phyloP scores from a whole-genome alignment of 1,139 yeast species.

The Yamadazyma oceani region DNA sequence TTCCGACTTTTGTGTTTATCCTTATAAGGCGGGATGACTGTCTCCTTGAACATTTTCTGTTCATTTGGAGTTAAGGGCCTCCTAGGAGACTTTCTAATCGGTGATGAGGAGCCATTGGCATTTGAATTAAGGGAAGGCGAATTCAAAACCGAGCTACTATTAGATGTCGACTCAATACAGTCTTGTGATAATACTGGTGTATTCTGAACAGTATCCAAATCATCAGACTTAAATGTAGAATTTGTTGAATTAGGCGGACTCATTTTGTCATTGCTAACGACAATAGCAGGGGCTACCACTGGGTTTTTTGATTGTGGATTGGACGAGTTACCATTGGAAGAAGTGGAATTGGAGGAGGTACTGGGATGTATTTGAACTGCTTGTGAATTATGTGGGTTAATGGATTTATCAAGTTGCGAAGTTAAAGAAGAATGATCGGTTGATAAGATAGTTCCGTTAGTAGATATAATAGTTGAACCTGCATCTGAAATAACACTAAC shows the following conservation, averaged over 20 bases:
- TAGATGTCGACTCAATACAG: slow-evolving; percentile 1
- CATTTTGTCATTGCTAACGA: slow-evolving; percentile 15
- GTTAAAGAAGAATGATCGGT: slow-evolving; percentile 34
- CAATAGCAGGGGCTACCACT: slow-evolving; percentile 22
- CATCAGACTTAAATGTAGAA: slow-evolving; percentile 21
- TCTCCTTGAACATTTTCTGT: slow-evolving; percentile 26
- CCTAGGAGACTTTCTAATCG: slow-evolving; percentile 19
- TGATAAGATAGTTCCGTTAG: slow-evolving; percentile 31
- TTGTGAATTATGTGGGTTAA: neutral
- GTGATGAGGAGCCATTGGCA: slow-evolving; percentile 4
- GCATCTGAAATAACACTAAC: slow-evolving; percentile 28
- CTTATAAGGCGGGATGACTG: slow-evolving; percentile 31
- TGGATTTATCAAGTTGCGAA: slow-evolving; percentile 17
- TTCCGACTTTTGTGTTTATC: slow-evolving; percentile 1
- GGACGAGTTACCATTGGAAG: neutral
- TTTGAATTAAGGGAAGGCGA: slow-evolving; percentile 4
- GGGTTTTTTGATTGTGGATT: slow-evolving; percentile 2
- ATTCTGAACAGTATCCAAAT: slow-evolving; percentile 13
- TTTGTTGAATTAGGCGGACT: slow-evolving; percentile 21
- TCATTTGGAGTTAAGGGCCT: slow-evolving; percentile 33
- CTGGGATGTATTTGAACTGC: neutral
- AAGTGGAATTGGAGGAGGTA: neutral
- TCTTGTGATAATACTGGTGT: slow-evolving; percentile 9
- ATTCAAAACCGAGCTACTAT: neutral
- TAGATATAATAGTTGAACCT: slow-evolving; percentile 30